Conservation (phyloP, 805 yeast genomes). For the Yamadazyma endophytica region DNA sequence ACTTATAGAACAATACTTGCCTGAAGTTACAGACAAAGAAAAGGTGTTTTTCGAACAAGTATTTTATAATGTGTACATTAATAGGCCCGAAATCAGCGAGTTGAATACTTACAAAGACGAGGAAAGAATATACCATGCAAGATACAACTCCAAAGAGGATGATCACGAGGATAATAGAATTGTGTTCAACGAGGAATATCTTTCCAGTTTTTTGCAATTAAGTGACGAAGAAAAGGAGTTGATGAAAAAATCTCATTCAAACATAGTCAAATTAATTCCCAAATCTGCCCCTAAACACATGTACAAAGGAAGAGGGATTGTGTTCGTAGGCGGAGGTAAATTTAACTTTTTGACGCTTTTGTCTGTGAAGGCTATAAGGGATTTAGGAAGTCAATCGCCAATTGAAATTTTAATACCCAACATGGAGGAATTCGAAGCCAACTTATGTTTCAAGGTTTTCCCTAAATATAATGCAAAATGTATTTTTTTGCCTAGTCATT, state of each 20-base stretch:
- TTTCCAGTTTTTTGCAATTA: slow-evolving; percentile 46
- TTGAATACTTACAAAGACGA: slow-evolving; percentile 42
- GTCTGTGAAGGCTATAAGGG: slow-evolving; percentile 61
- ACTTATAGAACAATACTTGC: slow-evolving; percentile 6
- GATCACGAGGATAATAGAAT: slow-evolving; percentile 21
- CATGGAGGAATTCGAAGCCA: slow-evolving; percentile 64
- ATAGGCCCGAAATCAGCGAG: slow-evolving; percentile 42
- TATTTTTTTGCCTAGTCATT: slow-evolving; percentile 30
- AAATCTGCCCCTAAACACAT: slow-evolving; percentile 32
- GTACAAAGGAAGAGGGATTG: slow-evolving; percentile 53
- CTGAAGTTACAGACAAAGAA: slow-evolving; percentile 3
- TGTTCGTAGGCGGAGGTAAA: slow-evolving; percentile 76
- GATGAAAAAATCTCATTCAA: slow-evolving; percentile 45
- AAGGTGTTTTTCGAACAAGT: slow-evolving; percentile 37
- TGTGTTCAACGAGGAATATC: slow-evolving; percentile 50
- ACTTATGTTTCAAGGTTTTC: slow-evolving; percentile 41
- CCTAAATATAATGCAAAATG: slow-evolving; percentile 38
- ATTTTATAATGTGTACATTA: slow-evolving; percentile 36
- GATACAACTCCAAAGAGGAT: slow-evolving; percentile 35
- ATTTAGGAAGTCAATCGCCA: slow-evolving; percentile 65
- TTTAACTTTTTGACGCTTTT: slow-evolving; percentile 69
- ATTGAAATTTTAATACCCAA: slow-evolving; percentile 80
- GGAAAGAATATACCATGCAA: slow-evolving; percentile 51
- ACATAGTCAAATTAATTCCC: slow-evolving; percentile 42
- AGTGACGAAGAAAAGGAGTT: slow-evolving; percentile 37